Percentiles rank a stretch among this genome's conserved stretches.
Evolutionary conservation across 2,329 filamentous ascomycete genomes (phyloP).

Genomic region (Aureobasidium sp.): DNA sequence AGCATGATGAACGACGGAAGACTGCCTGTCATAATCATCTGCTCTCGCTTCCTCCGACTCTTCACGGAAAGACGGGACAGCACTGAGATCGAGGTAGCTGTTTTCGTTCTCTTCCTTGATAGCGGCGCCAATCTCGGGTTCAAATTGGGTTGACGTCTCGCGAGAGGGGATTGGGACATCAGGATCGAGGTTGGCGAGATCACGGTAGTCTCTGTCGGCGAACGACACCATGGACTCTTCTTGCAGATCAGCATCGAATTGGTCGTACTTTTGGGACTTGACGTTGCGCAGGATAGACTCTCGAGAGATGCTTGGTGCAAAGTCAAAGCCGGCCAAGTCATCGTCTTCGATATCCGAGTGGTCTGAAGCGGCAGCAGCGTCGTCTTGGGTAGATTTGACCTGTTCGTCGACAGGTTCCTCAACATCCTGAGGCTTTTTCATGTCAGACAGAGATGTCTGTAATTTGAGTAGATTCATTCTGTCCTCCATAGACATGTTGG

Average conservation of each 20-base stretch:
- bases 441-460: conserved; percentile 13
- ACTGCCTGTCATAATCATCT: conserved; percentile 35
- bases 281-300: conserved; percentile 90
- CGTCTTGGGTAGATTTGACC: conserved; percentile 16
- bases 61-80: conserved; percentile 42
- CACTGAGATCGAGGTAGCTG: conserved; percentile 55
- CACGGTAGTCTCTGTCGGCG: conserved; percentile 36
- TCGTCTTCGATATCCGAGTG: conserved; percentile 19
- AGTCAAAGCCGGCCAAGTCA: conserved; percentile 26
- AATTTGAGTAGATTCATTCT: conserved; percentile 74
- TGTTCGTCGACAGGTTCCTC: conserved; percentile 15
- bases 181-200: conserved; percentile 60
- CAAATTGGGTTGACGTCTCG: conserved; percentile 55
- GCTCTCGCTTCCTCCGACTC: conserved; percentile 28
- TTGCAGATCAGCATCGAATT: conserved; percentile 28
- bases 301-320: conserved; percentile 71
- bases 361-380: conserved; percentile 25
- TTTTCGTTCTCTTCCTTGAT: conserved; percentile 55
- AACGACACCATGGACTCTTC: conserved; percentile 52
- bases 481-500: conserved; percentile 73
- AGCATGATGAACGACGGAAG: conserved; percentile 46
- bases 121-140: conserved; percentile 52
- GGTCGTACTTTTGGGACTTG: conserved; percentile 53
- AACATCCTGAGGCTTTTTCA: not conserved
- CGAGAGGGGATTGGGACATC: conserved; percentile 85